Base-by-base conservation (phyloP, 140 eudicot genomes). In the Anethum foeniculum region DNA sequence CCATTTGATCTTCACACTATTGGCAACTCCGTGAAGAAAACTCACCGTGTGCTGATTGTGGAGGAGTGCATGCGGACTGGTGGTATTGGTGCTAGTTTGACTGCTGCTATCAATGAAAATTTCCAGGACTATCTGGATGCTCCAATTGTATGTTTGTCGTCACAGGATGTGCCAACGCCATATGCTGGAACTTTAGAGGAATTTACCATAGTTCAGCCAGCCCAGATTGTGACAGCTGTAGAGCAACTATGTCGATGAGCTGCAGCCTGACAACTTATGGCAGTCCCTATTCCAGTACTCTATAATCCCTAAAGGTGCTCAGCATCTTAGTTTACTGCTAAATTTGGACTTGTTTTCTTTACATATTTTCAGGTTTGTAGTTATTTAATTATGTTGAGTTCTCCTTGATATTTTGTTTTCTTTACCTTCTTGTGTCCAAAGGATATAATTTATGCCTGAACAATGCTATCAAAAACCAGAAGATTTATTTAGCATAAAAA, bases 21-120 rank as follows among this genome's bases (percentile, higher is more conserved):
- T 34, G 94, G 94, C 18, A 88, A 90, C 68, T 90, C 94, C 2
- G 89, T 90, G 67, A 90, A 90, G 88, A 90, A 88, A 87, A 90
- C 94, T 12, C 94, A 90, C 54, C 85, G 91, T 12, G 94, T 90
- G 84, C 74, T 90, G 2, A 90, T 90, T 51, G 94, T 90, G 74
- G 94, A 90, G 80, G 94, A 90, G 84, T 90, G 94, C 85, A 90
- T 90, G 94, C 83, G 94, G 25, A 90, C 94, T 1, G 94, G 94
- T 62, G 94, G 94, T 2, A 90, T 90, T 60, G 94, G 94, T 38
- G 94, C 94, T 28, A 90, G 94, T 74, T 81, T 90, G 87, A 90
- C 92, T 4, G 94, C 94, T 3, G 85, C 94, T 13, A 90, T 90
- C 23, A 90, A 85, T 18, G 94, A 90, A 71, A 84, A 90, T 79